These are phyloP conservation scores for Verticillium isaacii DNA, from an alignment of 2,329 filamentous ascomycete species.

Conservation along the genomic window DNA sequence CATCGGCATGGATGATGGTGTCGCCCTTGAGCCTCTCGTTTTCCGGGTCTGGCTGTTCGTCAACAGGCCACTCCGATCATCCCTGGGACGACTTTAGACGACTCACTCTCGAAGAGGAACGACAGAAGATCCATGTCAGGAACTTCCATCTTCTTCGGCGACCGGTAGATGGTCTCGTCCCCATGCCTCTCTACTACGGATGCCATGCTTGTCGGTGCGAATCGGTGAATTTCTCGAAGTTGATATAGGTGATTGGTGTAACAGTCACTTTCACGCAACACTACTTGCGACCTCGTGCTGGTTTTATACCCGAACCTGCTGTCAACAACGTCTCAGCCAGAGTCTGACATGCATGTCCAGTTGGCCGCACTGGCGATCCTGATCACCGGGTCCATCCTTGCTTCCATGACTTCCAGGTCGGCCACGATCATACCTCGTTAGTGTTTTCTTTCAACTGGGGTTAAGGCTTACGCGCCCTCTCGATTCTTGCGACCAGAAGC, in stretches of 20 bases:
- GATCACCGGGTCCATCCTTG: background rate
- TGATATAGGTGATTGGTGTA: no score
- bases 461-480: no score
- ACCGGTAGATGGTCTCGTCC: conserved; percentile 29
- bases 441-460: no score
- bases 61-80: background rate
- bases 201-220: conserved; percentile 2
- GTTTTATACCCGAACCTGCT: background rate
- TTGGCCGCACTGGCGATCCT: background rate
- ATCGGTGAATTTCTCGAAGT: background rate
- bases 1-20: conserved; percentile 52
- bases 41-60: background rate
- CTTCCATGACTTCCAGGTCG: background rate
- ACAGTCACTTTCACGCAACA: no score
- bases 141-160: conserved; percentile 23
- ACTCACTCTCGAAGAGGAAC: conserved; percentile 33
- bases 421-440: background rate
- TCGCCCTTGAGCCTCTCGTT: conserved; percentile 30
- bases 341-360: background rate
- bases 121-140: conserved; percentile 38
- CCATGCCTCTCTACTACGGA: conserved; percentile 9
- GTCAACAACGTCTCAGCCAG: background rate
- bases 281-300: no score
- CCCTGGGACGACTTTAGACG: background rate
- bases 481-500: no score